Evolutionary conservation across 2,329 filamentous ascomycete species (phyloP).

Genomic region (Paraphaeosphaeria sporulosa): DNA sequence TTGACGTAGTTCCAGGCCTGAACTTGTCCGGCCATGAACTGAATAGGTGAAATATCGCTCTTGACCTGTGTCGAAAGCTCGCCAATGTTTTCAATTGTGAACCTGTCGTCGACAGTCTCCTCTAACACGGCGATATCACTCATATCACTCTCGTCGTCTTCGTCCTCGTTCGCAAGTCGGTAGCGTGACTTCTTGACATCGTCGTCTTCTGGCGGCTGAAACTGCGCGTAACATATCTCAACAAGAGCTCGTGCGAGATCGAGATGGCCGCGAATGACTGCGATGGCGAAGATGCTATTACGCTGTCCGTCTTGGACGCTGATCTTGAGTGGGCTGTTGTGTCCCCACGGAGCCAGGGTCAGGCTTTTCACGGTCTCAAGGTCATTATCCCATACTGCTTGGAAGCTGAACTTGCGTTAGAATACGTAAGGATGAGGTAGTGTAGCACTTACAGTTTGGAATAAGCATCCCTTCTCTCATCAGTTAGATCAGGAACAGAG

Average conservation of each 20-base stretch:
- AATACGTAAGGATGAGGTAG: neutral
- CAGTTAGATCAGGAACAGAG: conserved; percentile 57
- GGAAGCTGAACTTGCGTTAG: conserved; percentile 60
- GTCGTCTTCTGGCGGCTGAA: conserved; percentile 61
- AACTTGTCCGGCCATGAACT: conserved; percentile 55
- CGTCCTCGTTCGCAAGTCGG: conserved; percentile 47
- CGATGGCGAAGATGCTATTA: conserved; percentile 72
- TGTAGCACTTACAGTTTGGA: conserved; percentile 63
- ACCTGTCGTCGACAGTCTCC: conserved; percentile 69
- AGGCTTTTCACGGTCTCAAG: conserved; percentile 69
- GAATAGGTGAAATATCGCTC: conserved; percentile 64
- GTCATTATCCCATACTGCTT: conserved; percentile 78
- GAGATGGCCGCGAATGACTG: conserved; percentile 70
- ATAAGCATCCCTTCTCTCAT: conserved; percentile 66
- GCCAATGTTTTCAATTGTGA: conserved; percentile 79
- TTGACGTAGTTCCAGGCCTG: conserved; percentile 10
- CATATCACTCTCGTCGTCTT: conserved; percentile 28
- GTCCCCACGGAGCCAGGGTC: conserved; percentile 67
- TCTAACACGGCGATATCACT: conserved; percentile 47
- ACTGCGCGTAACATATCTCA: conserved; percentile 75
- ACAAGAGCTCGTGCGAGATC: conserved; percentile 71
- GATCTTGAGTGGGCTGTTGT: conserved; percentile 65
- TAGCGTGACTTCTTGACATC: conserved; percentile 59
- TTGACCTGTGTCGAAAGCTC: conserved; percentile 73
- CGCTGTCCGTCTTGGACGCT: conserved; percentile 61